Conservation (phyloP, 768 basidiomycete genomes). For the Boletus subparvulus region DNA sequence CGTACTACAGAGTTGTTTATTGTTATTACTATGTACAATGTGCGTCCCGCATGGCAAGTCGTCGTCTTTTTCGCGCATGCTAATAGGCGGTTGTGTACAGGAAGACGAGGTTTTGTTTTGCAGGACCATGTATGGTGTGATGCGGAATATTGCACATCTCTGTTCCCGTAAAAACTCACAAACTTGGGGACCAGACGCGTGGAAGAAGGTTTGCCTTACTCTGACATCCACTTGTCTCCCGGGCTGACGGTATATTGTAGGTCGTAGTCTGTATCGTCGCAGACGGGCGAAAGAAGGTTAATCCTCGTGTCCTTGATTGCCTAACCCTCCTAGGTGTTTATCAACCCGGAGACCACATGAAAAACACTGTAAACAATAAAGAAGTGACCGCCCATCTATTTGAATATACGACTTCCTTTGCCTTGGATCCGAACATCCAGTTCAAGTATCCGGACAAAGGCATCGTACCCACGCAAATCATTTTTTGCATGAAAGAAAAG, state of each 20-base stretch:
- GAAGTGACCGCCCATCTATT: slow-evolving; percentile 76
- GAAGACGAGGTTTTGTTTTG: slow-evolving; percentile 91
- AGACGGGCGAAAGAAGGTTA: slow-evolving; percentile 80
- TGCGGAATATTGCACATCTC: slow-evolving; percentile 80
- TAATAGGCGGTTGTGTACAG: slow-evolving; percentile 36
- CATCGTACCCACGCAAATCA: slow-evolving; percentile 91
- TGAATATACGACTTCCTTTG: slow-evolving; percentile 85
- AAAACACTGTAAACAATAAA: slow-evolving; percentile 67
- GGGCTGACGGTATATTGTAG: slow-evolving; percentile 34
- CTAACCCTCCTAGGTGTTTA: slow-evolving; percentile 92
- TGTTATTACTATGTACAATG: slow-evolving; percentile 96
- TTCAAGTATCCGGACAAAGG: slow-evolving; percentile 91
- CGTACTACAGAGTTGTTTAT: slow-evolving; percentile 89
- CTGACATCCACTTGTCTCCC: background rate
- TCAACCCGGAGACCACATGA: slow-evolving; percentile 64
- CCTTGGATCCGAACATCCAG: slow-evolving; percentile 72
- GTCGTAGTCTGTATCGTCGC: slow-evolving; percentile 93
- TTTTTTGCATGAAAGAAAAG: slow-evolving; percentile 89
- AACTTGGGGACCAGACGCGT: slow-evolving; percentile 94
- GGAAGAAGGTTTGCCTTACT: slow-evolving; percentile 73
- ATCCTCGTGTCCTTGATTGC: slow-evolving; percentile 84
- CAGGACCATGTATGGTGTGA: slow-evolving; percentile 92
- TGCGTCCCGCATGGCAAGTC: slow-evolving; percentile 40
- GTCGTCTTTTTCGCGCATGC: slow-evolving; percentile 4
- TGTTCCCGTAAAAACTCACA: slow-evolving; percentile 86